These are phyloP conservation scores for Cochlearia excelsa DNA, from an alignment of 345 rosid species.

Conservation along the genomic window DNA sequence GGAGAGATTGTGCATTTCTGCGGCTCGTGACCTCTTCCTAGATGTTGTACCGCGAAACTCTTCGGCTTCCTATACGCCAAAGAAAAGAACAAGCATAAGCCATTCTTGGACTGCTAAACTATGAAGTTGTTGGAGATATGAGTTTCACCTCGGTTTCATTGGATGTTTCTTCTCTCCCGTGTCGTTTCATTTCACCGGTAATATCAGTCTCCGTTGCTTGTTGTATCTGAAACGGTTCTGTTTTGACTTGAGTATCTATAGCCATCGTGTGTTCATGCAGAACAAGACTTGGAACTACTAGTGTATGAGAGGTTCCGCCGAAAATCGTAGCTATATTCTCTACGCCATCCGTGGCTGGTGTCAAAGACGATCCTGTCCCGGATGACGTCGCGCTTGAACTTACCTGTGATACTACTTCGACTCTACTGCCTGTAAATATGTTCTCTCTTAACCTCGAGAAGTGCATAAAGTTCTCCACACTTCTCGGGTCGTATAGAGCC, in stretches of 20 bases:
- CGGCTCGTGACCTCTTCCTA: constrained; percentile 73
- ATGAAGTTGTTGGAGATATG: no score
- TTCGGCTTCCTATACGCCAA: constrained; percentile 37
- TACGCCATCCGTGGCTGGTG: background rate
- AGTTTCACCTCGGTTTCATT: no score
- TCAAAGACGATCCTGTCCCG: background rate
- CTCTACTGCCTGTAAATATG: background rate
- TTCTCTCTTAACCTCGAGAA: constrained; percentile 11
- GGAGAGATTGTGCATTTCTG: constrained; percentile 79
- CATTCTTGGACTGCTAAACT: no score
- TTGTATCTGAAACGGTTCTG: no score
- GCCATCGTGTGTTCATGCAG: no score
- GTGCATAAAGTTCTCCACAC: constrained; percentile 16
- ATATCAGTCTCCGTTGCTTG: no score
- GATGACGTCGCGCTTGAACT: constrained; percentile 11
- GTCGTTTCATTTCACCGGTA: no score
- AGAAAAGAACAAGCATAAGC: no score
- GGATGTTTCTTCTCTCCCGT: no score
- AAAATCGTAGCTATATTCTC: background rate
- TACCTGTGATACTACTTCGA: constrained; percentile 11
- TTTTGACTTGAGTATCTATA: no score
- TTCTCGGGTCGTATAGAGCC: no score
- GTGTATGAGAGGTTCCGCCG: constrained; percentile 2
- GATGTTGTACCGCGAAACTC: constrained; percentile 50
- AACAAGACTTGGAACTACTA: no score